Conservation (phyloP, 495 filamentous ascomycete genomes). For the Bacidia rubella region DNA sequence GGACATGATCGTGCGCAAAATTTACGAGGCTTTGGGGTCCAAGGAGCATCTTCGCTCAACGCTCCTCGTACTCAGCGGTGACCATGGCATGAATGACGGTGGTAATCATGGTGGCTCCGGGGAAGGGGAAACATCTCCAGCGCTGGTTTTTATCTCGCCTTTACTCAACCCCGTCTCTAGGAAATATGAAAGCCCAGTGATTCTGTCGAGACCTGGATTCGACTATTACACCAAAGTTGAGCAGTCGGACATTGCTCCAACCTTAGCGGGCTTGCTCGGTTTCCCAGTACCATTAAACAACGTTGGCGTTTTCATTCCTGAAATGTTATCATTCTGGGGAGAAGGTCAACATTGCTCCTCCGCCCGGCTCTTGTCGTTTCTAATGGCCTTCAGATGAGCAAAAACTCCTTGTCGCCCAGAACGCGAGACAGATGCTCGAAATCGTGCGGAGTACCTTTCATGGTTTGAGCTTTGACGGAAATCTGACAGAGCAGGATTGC, state of each 20-base stretch:
- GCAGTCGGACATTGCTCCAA: slow-evolving; percentile 86
- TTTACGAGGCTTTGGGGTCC: slow-evolving; percentile 62
- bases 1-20: slow-evolving; percentile 64
- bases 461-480: slow-evolving; percentile 34
- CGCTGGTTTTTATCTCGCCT: slow-evolving; percentile 82
- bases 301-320: slow-evolving; percentile 71
- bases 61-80: slow-evolving; percentile 75
- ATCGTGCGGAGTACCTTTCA: slow-evolving; percentile 62
- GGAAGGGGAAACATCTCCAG: slow-evolving; percentile 83
- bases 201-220: slow-evolving; percentile 35
- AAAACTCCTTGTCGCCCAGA: slow-evolving; percentile 52
- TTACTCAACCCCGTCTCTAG: slow-evolving; percentile 49
- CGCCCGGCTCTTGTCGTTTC: not conserved
- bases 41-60: slow-evolving; percentile 59
- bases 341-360: slow-evolving; percentile 25
- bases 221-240: slow-evolving; percentile 74
- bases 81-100: slow-evolving; percentile 98
- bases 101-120: slow-evolving; percentile 94
- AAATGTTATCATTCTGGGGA: slow-evolving; percentile 65
- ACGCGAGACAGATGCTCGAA: slow-evolving; percentile 64
- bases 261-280: slow-evolving; percentile 73
- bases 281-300: slow-evolving; percentile 89
- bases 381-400: slow-evolving; percentile 38
- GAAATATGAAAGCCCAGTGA: slow-evolving; percentile 27
- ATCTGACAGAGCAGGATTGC: slow-evolving; percentile 29